Evolutionary conservation across 176 grass and related monocot species (phyloP).

Genomic region (Echinochloa phyllopogon): DNA sequence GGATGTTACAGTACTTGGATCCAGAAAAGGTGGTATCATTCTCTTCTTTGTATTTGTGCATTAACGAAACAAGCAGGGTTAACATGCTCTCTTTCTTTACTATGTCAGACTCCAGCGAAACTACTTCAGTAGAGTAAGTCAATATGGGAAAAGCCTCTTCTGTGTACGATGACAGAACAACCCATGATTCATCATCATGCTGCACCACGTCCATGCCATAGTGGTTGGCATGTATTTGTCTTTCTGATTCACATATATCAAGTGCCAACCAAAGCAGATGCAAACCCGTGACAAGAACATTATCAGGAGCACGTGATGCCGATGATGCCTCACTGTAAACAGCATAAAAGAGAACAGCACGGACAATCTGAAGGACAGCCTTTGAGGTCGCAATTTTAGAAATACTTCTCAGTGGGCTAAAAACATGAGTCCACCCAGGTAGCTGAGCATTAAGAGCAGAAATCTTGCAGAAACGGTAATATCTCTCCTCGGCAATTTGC

Average conservation of each 20-base stretch:
- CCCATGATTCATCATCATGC: slow-evolving; percentile 66
- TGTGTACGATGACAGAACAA: slow-evolving; percentile 48
- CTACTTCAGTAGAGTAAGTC: slow-evolving; percentile 63
- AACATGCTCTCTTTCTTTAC: slow-evolving; percentile 73
- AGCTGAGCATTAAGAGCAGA: slow-evolving; percentile 85
- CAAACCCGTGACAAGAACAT: slow-evolving; percentile 83
- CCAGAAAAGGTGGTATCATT: slow-evolving; percentile 69
- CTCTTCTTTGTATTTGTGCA: slow-evolving; percentile 85
- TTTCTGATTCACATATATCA: slow-evolving; percentile 80
- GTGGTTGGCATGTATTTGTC: slow-evolving; percentile 37
- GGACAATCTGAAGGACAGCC: slow-evolving; percentile 78
- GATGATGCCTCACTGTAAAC: slow-evolving; percentile 49
- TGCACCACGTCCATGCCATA: slow-evolving; percentile 54
- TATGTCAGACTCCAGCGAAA: slow-evolving; percentile 54
- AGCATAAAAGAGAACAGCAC: slow-evolving; percentile 84
- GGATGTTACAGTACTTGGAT: slow-evolving; percentile 82
- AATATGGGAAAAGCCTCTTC: slow-evolving; percentile 69
- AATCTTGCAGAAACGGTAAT: slow-evolving; percentile 85
- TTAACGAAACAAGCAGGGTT: slow-evolving; percentile 77
- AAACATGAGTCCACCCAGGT: slow-evolving; percentile 82
- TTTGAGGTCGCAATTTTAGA: slow-evolving; percentile 83
- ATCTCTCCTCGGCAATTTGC: slow-evolving; percentile 98
- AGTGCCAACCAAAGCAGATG: slow-evolving; percentile 87
- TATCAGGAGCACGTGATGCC: slow-evolving; percentile 76
- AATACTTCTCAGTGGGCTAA: slow-evolving; percentile 68